phyloP scores from a whole-genome alignment of 202 grass and related monocot genomes.

The Schoenoplectus triqueter region DNA sequence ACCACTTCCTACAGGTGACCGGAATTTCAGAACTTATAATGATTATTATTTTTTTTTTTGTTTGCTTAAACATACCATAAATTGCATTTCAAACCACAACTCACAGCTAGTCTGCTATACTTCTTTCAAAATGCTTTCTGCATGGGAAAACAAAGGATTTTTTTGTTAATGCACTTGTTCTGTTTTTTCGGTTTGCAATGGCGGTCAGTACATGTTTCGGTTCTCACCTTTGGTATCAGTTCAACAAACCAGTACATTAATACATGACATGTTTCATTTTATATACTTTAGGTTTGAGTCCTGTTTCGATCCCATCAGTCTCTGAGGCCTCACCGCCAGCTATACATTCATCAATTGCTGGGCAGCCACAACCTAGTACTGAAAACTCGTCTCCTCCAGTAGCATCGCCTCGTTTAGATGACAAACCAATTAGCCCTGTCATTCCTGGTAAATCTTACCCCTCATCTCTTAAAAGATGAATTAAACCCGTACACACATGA shows the following conservation, averaged over 20 bases:
- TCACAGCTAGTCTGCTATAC: neutral
- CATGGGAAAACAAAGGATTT: constrained; percentile 6
- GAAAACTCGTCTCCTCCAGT: constrained; percentile 47
- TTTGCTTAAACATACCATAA: constrained; percentile 9
- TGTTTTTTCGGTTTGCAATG: neutral
- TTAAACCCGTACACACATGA: constrained; percentile 7
- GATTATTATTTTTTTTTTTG: neutral
- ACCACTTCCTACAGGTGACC: constrained; percentile 55
- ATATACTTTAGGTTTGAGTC: constrained; percentile 32
- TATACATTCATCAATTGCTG: constrained; percentile 42
- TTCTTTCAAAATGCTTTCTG: neutral
- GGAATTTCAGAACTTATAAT: constrained; percentile 31
- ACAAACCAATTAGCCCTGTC: constrained; percentile 53
- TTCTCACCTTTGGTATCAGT: neutral
- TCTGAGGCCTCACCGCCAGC: constrained; percentile 33
- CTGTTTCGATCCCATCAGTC: constrained; percentile 38
- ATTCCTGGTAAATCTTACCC: constrained; percentile 51
- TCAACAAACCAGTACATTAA: neutral
- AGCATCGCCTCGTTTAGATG: constrained; percentile 45
- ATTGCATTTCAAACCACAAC: neutral
- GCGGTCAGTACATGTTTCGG: neutral
- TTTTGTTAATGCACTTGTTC: constrained; percentile 1
- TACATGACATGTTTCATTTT: constrained; percentile 13
- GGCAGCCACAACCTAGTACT: constrained; percentile 43
- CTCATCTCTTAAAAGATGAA: constrained; percentile 20